Base-by-base conservation (phyloP, 1,284 basidiomycete genomes). In the Butyriboletus appendiculatus region DNA sequence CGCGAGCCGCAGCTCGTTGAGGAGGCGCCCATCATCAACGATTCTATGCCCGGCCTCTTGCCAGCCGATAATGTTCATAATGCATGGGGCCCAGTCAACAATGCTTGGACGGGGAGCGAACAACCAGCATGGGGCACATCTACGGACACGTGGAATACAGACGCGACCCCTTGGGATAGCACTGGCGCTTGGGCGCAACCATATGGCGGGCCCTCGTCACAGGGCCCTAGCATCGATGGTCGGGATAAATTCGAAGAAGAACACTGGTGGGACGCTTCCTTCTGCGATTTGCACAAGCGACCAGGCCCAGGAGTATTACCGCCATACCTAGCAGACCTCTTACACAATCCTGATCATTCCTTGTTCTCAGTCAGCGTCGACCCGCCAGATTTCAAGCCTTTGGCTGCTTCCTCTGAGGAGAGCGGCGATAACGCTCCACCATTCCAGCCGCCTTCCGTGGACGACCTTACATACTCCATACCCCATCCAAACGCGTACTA, bases 401-500 rank as follows among this genome's bases (percentile, higher is more conserved):
- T 12, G 3, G 10, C 45, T n/a, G 55, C 67, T 9, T 52, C 63
- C 32, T 58, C 57, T 16, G 51, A 56, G 52, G 67, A 63, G 58
- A 44, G 47, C 32, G 53, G 55, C 43, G 63, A 69, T 56, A 41
- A 60, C 30, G 48, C 57, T 14, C 35, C 65, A 40, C 30, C 66
- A 20, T 63, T 71, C 59, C 53, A 67, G 53, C 53, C 70, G 58
- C 58, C 70, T 38, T 50, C 68, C 45, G 50, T 66, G 45, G 81
- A 84, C 32, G 88, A 91, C 60, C 74, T 88, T 4, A 80, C 78
- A 7, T 81, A 78, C 15, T 80, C 89, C 20, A 77, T 89, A 35
- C 90, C 90, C 11, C 89, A 92, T 65, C 85, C 90, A 2, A 81
- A 88, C 59, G 88, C 88, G 15, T 89, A 89, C 64, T 92, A 88